Evolutionary conservation across 1,139 yeast genomes (phyloP).

Genomic region (Torulaspora globosa): DNA sequence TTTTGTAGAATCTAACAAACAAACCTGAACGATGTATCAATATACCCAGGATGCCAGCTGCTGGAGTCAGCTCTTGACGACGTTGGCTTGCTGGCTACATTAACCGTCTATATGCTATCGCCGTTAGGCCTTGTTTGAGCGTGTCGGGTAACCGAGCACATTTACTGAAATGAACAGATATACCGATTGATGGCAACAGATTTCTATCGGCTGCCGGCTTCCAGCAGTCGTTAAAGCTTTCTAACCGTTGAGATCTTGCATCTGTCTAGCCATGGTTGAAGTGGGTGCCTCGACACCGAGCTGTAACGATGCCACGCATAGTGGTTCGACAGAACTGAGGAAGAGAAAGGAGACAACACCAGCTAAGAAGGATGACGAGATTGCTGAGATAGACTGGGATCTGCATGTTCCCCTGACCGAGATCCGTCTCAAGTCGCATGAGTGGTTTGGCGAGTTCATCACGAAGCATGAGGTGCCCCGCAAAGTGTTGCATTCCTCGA

Average conservation of each 20-base stretch:
- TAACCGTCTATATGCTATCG: background rate
- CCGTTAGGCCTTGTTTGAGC: background rate
- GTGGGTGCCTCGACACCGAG: slow-evolving; percentile 10
- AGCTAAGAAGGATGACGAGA: slow-evolving; percentile 6
- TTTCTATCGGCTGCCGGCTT: background rate
- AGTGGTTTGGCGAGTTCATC: slow-evolving; percentile 48
- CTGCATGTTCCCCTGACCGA: slow-evolving; percentile 34
- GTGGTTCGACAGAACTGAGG: background rate
- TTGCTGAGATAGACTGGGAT: slow-evolving; percentile 18
- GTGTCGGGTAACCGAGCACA: background rate
- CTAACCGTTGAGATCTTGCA: background rate
- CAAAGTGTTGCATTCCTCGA: slow-evolving; percentile 79
- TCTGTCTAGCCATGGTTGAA: slow-evolving; percentile 5
- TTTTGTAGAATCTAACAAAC: slow-evolving; percentile 24
- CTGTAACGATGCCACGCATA: slow-evolving; percentile 1
- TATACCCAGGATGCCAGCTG: background rate
- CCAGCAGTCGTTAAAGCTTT: background rate
- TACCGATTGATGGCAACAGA: background rate
- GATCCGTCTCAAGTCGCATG: slow-evolving; percentile 36
- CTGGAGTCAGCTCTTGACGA: background rate
- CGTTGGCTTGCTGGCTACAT: no score
- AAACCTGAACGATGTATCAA: slow-evolving; percentile 15
- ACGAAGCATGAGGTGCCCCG: slow-evolving; percentile 85
- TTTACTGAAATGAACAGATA: background rate
- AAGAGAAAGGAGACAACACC: slow-evolving; percentile 2